Evolutionary conservation across 2,329 filamentous ascomycete genomes (phyloP).

Genomic region (Colletotrichum liriopes): DNA sequence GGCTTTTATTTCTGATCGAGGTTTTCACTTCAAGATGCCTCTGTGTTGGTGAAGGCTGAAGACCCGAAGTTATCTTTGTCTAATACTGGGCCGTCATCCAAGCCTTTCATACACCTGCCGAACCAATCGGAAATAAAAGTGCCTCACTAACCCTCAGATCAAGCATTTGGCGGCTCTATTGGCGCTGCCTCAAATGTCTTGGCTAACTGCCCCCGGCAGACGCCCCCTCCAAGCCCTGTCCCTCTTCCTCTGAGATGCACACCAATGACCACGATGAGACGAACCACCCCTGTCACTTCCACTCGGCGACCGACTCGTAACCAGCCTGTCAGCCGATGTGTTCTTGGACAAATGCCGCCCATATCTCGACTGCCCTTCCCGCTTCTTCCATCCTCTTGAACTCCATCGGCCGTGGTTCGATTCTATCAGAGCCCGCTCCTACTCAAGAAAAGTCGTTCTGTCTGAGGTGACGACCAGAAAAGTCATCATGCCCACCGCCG

Average conservation of each 20-base stretch:
- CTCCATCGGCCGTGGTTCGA: not conserved
- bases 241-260: conserved; percentile 12
- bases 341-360: conserved; percentile 9
- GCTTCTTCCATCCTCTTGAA: not conserved
- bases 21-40: not conserved
- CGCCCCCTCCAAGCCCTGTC: conserved; percentile 4
- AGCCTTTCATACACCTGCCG: too few relatives aligned
- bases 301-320: conserved; percentile 26
- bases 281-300: conserved; percentile 20
- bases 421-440: conserved; percentile 9
- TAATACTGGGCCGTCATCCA: not conserved
- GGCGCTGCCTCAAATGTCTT: not conserved
- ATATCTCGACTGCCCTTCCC: conserved; percentile 20
- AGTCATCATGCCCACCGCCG: conserved; percentile 24
- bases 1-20: not conserved
- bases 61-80: not conserved
- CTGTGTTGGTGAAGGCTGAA: not conserved
- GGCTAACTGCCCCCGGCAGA: not conserved
- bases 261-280: not conserved
- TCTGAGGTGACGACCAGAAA: not conserved
- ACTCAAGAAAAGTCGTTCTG: not conserved
- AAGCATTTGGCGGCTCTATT: conserved; percentile 12
- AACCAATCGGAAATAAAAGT: not conserved
- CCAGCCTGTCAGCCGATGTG: conserved; percentile 5
- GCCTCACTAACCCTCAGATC: not conserved